These are phyloP conservation scores for Boletus chippewaensis DNA, from an alignment of 1,284 basidiomycete species.

Conservation along the genomic window DNA sequence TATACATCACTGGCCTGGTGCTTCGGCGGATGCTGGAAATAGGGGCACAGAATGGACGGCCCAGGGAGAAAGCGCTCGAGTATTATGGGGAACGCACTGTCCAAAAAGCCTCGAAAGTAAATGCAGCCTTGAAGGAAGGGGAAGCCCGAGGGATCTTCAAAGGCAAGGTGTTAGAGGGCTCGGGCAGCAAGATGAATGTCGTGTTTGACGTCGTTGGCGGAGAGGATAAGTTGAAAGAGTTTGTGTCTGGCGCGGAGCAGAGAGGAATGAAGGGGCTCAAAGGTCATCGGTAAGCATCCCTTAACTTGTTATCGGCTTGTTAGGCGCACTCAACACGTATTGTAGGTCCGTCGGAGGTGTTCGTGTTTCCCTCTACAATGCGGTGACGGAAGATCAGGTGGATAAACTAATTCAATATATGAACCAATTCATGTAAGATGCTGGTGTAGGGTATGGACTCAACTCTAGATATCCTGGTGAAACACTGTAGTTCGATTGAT, in stretches of 20 bases:
- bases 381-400: constrained; percentile 74
- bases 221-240: constrained; percentile 62
- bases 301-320: constrained; percentile 9
- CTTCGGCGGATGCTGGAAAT: constrained; percentile 59
- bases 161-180: constrained; percentile 62
- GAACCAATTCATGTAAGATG: constrained; percentile 41
- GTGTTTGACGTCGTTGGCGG: constrained; percentile 74
- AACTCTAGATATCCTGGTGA: constrained; percentile 1
- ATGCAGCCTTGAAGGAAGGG: constrained; percentile 64
- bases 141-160: constrained; percentile 63
- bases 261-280: constrained; percentile 80
- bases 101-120: constrained; percentile 71
- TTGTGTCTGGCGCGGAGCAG: constrained; percentile 73
- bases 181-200: constrained; percentile 90
- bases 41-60: constrained; percentile 16
- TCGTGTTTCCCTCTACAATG: constrained; percentile 92
- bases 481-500: not conserved
- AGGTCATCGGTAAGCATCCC: constrained; percentile 73
- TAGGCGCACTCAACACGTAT: not conserved
- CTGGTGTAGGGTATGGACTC: constrained; percentile 6
- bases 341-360: constrained; percentile 71
- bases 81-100: constrained; percentile 65
- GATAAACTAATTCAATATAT: constrained; percentile 60
- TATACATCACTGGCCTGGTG: constrained; percentile 90
- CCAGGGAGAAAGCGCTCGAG: constrained; percentile 57